Evolutionary conservation across 768 basidiomycete species (phyloP).

Genomic region (Suillus placidus): DNA sequence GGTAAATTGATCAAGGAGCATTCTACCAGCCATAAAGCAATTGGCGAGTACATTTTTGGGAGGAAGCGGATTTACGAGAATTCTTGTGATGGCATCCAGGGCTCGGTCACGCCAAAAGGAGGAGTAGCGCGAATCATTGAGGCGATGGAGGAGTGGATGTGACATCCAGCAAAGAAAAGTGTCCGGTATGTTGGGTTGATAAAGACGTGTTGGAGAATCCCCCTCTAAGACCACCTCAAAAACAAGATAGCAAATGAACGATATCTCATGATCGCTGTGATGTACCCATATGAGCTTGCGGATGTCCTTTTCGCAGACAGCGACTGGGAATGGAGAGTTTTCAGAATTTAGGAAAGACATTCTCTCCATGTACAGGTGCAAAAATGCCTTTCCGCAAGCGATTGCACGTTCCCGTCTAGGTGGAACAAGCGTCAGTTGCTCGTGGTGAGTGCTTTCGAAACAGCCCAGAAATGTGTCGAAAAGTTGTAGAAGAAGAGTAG

Average conservation of each 20-base stretch:
- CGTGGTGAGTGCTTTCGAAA: constrained; percentile 10
- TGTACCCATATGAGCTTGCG: constrained; percentile 12
- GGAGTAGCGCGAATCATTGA: neutral
- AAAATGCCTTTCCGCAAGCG: constrained; percentile 13
- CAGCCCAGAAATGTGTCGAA: constrained; percentile 12
- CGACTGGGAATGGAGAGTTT: neutral
- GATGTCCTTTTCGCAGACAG: constrained; percentile 1
- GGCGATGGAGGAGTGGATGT: constrained; percentile 11
- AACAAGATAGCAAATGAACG: constrained; percentile 11
- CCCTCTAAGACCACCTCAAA: constrained; percentile 6
- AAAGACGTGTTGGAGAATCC: constrained; percentile 7
- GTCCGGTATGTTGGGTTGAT: constrained; percentile 4
- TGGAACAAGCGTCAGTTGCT: constrained; percentile 6
- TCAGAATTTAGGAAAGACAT: constrained; percentile 1
- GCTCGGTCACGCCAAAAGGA: neutral
- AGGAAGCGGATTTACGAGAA: constrained; percentile 11
- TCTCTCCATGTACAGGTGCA: constrained; percentile 13
- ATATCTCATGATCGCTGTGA: constrained; percentile 11
- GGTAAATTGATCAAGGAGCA: constrained; percentile 9
- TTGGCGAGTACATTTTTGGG: constrained; percentile 9
- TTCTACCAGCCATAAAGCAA: constrained; percentile 8
- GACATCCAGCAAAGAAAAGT: constrained; percentile 12
- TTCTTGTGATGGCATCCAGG: constrained; percentile 10
- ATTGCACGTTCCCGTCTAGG: constrained; percentile 12
- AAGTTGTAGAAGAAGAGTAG: constrained; percentile 9